Evolutionary conservation across 768 basidiomycete species (phyloP), one percentile per base, ranked within the genome.

Genomic region (Holtermannia corniformis): DNA sequence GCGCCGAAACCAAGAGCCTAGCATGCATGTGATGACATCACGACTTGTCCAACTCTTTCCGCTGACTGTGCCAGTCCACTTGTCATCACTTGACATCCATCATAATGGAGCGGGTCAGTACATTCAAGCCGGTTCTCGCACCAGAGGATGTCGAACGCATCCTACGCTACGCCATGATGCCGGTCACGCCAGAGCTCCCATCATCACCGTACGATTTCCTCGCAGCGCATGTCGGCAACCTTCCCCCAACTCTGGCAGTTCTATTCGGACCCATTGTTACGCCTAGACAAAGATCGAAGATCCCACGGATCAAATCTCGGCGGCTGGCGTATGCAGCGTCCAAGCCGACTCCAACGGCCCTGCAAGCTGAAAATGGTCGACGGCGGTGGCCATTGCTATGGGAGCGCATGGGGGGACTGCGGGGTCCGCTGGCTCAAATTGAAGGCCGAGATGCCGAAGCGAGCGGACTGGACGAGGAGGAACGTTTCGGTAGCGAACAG

Each of bases 361-460:
- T 61, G 1, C 5, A 14, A 20, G 56, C 54, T 13, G 56, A 52
- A 10, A 23, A 51, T 26, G 57, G 55, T 2, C 53, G 61, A 41
- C 52, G 63, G 27, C 44, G 70, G 12, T 72, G 68, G 63, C 68
- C 68, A 19, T 19, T 66, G 16, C 49, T 72, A 10, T 72, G 65
- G 65, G 70, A 69, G 50, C 52, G 68, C 1, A 43, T 70, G 25
- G 70, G 70, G 20, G 70, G 70, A 5, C 42, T 54, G 22, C 1
- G 24, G 20, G 19, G 42, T 37, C 41, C 52, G 40, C 41, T 11
- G 10, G 1, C 26, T 42, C 22, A 4, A 5, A 32, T 19, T 44
- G 3, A 4, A 27, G 42, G 3, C 14, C 48, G 32, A 21, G 37
- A 16, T 4, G 19, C 19, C 16, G 23, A 20, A 7, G 19, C 23